Evolutionary conservation across 2,329 filamentous ascomycete genomes (phyloP).

Genomic region (Neurospora sp.): DNA sequence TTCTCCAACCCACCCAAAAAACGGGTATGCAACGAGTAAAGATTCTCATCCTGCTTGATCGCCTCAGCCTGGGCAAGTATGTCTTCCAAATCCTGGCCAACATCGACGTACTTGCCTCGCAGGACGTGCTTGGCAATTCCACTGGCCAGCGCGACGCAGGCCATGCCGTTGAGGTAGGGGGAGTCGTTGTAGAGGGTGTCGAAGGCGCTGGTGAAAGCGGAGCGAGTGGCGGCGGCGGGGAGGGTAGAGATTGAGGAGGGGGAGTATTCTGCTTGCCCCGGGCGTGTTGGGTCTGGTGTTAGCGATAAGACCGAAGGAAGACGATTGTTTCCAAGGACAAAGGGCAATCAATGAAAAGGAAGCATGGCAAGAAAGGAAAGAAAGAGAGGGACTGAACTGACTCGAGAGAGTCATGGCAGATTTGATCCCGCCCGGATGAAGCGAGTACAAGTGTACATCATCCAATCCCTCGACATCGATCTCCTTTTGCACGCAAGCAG

Average conservation of each 20-base stretch:
- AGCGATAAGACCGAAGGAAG: too few species aligned
- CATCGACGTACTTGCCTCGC: conserved; percentile 21
- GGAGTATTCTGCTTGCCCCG: conserved; percentile 13
- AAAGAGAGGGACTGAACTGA: conserved; percentile 1
- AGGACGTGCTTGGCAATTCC: conserved; percentile 19
- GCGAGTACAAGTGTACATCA: conserved; percentile 21
- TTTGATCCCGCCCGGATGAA: conserved; percentile 23
- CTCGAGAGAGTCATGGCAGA: conserved; percentile 22
- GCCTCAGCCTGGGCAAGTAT: conserved; percentile 16
- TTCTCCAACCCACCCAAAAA: conserved; percentile 18
- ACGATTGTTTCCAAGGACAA: too few species aligned
- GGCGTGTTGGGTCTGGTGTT: too few species aligned
- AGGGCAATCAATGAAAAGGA: too few species aligned
- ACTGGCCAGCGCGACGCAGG: conserved; percentile 22
- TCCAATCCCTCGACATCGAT: conserved; percentile 19
- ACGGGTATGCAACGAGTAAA: conserved; percentile 19
- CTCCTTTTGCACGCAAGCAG: conserved; percentile 22
- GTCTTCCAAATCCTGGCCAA: conserved; percentile 22
- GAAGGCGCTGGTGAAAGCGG: conserved; percentile 13
- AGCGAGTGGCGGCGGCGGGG: conserved; percentile 8
- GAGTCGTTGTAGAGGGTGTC: conserved; percentile 22
- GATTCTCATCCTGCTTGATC: conserved; percentile 13
- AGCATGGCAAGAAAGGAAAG: too few species aligned
- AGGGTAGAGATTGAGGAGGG: conserved; percentile 13
- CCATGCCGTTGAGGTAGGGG: conserved; percentile 24